Conservation (phyloP, 352 stramenopile genomes). For the Phytophthora kernoviae region DNA sequence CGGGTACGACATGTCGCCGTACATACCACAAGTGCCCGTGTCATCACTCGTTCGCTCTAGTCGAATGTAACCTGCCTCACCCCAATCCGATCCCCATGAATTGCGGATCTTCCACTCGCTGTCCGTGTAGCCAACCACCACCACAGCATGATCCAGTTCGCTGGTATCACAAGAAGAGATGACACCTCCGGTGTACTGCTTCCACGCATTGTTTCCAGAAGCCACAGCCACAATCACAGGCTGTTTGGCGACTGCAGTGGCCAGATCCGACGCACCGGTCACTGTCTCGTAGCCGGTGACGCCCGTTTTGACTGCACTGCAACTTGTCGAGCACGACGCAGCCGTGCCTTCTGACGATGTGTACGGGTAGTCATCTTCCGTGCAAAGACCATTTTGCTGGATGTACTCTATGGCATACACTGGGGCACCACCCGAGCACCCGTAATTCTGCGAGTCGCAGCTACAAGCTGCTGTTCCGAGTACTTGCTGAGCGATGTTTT, state of each 20-base stretch:
- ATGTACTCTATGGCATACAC: conserved; percentile 94
- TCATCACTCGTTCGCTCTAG: conserved; percentile 81
- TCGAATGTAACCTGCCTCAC: conserved; percentile 94
- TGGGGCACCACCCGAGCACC: conserved; percentile 90
- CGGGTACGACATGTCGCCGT: conserved; percentile 61
- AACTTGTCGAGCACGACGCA: conserved; percentile 25
- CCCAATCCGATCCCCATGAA: conserved; percentile 95
- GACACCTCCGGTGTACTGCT: conserved; percentile 96
- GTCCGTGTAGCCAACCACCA: conserved; percentile 95
- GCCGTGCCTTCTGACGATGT: conserved; percentile 28
- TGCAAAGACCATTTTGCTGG: conserved; percentile 82
- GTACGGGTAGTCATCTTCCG: conserved; percentile 39
- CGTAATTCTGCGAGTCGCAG: conserved; percentile 89
- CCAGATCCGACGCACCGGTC: conserved; percentile 21
- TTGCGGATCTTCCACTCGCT: conserved; percentile 97
- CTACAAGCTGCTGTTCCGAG: conserved; percentile 93
- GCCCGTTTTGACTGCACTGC: conserved; percentile 39
- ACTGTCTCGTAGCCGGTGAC: conserved; percentile 74
- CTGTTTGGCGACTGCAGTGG: conserved; percentile 46
- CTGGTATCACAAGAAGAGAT: conserved; percentile 75
- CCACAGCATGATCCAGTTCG: conserved; percentile 97
- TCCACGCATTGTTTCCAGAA: conserved; percentile 93
- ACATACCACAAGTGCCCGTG: conserved; percentile 65
- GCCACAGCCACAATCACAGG: conserved; percentile 96
- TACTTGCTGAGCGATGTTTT: conserved; percentile 78